These are phyloP conservation scores for Dacryopinax primogenitus DNA, from an alignment of 768 basidiomycete species.

Conservation along the genomic window DNA sequence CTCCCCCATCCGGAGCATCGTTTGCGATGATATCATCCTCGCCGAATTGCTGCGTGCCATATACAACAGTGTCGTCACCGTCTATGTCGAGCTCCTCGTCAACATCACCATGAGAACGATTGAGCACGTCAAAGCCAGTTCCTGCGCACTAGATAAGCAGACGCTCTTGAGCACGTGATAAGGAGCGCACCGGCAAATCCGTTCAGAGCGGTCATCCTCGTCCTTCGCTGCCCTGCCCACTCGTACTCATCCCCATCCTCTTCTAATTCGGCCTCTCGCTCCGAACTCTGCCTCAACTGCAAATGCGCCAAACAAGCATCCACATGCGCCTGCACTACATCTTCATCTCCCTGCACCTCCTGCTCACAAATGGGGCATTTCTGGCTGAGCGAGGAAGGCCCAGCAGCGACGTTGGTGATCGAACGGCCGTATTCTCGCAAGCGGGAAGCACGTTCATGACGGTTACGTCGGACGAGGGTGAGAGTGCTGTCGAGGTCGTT, in stretches of 20 bases:
- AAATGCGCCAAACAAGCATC: slow-evolving; percentile 62
- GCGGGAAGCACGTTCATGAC: slow-evolving; percentile 54
- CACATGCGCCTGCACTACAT: slow-evolving; percentile 68
- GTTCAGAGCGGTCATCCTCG: slow-evolving; percentile 28
- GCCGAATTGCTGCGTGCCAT: slow-evolving; percentile 62
- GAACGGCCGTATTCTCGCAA: slow-evolving; percentile 56
- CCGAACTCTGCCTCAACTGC: slow-evolving; percentile 18
- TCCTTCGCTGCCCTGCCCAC: slow-evolving; percentile 39
- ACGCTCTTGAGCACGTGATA: not conserved
- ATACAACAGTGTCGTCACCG: slow-evolving; percentile 55
- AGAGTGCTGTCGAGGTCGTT: slow-evolving; percentile 41
- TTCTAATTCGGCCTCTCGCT: slow-evolving; percentile 34
- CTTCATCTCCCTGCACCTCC: slow-evolving; percentile 49
- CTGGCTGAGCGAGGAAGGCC: slow-evolving; percentile 25
- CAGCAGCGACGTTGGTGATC: slow-evolving; percentile 36
- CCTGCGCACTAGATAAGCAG: slow-evolving; percentile 30
- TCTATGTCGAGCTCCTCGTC: slow-evolving; percentile 74
- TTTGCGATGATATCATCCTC: slow-evolving; percentile 50
- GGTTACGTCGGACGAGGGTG: slow-evolving; percentile 49
- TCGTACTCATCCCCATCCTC: slow-evolving; percentile 28
- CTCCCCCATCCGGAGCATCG: slow-evolving; percentile 12
- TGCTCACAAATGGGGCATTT: slow-evolving; percentile 60
- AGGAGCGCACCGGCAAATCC: slow-evolving; percentile 27
- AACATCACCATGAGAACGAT: slow-evolving; percentile 44
- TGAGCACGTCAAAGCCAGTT: slow-evolving; percentile 57